Percentiles rank a stretch among this genome's conserved stretches.
phyloP scores from a whole-genome alignment of 805 yeast species.

The Sungouiella blattae region DNA sequence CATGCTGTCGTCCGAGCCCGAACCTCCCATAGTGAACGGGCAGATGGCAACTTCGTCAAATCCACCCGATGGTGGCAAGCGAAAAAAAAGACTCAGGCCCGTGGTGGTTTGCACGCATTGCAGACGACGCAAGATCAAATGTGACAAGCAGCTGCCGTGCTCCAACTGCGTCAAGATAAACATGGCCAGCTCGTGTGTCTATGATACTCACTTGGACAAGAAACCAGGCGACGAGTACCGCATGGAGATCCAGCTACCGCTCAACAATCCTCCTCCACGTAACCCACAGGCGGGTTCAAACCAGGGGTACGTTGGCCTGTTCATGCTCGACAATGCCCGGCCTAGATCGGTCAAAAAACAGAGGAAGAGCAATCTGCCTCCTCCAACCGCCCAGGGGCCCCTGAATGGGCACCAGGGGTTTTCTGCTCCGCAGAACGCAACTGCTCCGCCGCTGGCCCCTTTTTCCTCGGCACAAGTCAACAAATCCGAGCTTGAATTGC shows the following conservation, averaged over 20 bases:
- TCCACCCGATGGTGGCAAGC: conserved; percentile 1
- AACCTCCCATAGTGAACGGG: too few relatives aligned
- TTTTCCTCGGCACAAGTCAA: background rate
- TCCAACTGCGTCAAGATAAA: conserved; percentile 23
- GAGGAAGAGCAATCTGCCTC: too few relatives aligned
- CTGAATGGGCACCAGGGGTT: background rate
- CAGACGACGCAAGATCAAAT: conserved; percentile 29
- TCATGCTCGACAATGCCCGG: background rate
- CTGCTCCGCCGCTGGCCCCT: background rate
- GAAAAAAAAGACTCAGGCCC: conserved; percentile 18
- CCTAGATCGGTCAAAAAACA: background rate
- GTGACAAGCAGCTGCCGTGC: conserved; percentile 28
- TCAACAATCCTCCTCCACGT: background rate
- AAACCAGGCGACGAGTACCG: conserved; percentile 9
- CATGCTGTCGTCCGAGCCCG: too few relatives aligned
- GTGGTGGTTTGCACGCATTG: conserved; percentile 29
- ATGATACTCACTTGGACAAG: conserved; percentile 11
- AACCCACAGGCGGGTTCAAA: background rate
- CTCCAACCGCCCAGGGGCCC: background rate
- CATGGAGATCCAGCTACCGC: conserved; percentile 8
- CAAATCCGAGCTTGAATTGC: conserved; percentile 13
- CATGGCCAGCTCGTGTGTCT: conserved; percentile 16
- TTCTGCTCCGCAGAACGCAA: background rate
- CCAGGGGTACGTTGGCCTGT: conserved; percentile 1
- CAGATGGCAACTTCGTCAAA: background rate